Conservation (phyloP, 257 asterid genomes). For the Linderniella brevidens region DNA sequence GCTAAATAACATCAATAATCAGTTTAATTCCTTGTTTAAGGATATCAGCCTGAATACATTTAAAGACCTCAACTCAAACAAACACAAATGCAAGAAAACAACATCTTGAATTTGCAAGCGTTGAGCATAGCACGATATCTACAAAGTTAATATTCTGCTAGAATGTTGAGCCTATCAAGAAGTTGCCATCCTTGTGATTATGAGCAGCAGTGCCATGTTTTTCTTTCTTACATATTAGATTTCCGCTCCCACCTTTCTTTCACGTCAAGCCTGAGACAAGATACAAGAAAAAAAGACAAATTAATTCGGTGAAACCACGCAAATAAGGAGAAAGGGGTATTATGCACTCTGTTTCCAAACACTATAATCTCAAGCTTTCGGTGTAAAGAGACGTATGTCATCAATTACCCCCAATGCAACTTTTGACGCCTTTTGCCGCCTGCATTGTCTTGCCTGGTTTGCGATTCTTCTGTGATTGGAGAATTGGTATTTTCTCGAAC, state of each 20-base stretch:
- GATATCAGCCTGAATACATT: too few species aligned
- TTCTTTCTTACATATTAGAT: constrained; percentile 55
- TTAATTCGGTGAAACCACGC: background rate
- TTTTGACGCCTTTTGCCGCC: constrained; percentile 31
- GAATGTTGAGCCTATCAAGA: too few species aligned
- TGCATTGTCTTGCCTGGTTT: constrained; percentile 11
- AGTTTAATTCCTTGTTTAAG: too few species aligned
- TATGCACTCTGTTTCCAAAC: background rate
- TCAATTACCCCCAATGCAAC: constrained; percentile 68
- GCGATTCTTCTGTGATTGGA: constrained; percentile 13
- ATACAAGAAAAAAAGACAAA: constrained; percentile 3
- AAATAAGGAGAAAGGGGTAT: background rate
- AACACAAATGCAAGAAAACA: too few species aligned
- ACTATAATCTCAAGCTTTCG: background rate
- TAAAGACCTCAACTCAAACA: too few species aligned
- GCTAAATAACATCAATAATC: too few species aligned
- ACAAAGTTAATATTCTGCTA: too few species aligned
- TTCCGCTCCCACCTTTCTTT: constrained; percentile 87
- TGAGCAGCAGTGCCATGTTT: background rate
- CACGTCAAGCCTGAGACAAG: constrained; percentile 43
- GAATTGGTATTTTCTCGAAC: constrained; percentile 10
- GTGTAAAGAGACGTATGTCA: constrained; percentile 1
- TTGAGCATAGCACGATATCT: too few species aligned
- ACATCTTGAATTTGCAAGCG: too few species aligned
- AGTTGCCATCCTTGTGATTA: background rate